Evolutionary conservation across 2,329 filamentous ascomycete genomes (phyloP).

Genomic region (Graphiopsis chlorocephala): DNA sequence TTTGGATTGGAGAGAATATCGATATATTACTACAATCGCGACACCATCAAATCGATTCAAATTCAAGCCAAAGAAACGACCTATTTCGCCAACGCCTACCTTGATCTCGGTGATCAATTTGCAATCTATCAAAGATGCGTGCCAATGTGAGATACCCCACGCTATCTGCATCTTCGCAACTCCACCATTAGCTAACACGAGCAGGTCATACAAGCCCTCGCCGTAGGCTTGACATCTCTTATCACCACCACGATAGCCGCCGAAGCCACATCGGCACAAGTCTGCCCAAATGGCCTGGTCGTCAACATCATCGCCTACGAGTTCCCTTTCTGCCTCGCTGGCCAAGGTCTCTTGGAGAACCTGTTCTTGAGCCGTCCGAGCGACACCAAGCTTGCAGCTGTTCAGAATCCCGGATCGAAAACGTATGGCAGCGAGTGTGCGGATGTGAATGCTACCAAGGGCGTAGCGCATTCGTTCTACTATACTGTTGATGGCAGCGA

Average conservation of each 20-base stretch:
- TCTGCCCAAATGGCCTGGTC: neutral
- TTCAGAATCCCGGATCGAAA: neutral
- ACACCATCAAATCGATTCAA: too few species aligned
- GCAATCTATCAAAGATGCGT: neutral
- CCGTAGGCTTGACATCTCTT: neutral
- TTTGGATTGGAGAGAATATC: too few species aligned
- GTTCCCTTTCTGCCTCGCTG: conserved; percentile 11
- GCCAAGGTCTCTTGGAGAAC: conserved; percentile 1
- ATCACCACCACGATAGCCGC: neutral
- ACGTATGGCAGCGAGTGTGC: neutral
- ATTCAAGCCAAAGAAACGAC: too few species aligned
- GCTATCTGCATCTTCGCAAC: neutral
- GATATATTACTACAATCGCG: too few species aligned
- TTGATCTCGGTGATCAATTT: too few species aligned
- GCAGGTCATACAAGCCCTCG: neutral
- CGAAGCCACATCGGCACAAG: neutral
- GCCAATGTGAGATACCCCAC: neutral
- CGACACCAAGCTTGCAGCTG: neutral
- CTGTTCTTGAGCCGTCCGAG: conserved; percentile 7
- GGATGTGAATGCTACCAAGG: neutral
- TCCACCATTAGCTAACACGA: neutral
- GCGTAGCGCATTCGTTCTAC: conserved; percentile 9
- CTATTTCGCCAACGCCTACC: too few species aligned
- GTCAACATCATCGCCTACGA: conserved; percentile 15
- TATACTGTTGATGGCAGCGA: conserved; percentile 3